These are phyloP conservation scores for Pichia sporocuriosa DNA, from an alignment of 805 yeast species.

Conservation along the genomic window DNA sequence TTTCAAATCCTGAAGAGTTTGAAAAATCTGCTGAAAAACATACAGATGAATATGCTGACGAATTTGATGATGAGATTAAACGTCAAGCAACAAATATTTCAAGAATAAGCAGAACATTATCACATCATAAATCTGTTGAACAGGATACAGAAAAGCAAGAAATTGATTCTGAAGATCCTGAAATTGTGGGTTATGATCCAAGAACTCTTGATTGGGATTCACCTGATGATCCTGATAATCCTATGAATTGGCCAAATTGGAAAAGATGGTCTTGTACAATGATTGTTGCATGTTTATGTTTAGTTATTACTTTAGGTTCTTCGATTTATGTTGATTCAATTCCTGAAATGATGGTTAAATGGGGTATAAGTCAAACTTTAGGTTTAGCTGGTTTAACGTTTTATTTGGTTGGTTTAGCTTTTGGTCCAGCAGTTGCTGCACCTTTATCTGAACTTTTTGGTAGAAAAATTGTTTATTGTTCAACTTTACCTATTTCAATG, in stretches of 20 bases:
- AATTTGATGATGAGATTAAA: slow-evolving; percentile 18
- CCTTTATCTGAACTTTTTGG: slow-evolving; percentile 69
- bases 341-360: slow-evolving; percentile 40
- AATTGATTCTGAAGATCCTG: slow-evolving; percentile 21
- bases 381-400: slow-evolving; percentile 64
- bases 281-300: slow-evolving; percentile 57
- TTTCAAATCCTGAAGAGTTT: slow-evolving; percentile 3
- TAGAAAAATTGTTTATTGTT: slow-evolving; percentile 52
- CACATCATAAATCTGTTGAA: slow-evolving; percentile 5
- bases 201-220: slow-evolving; percentile 48
- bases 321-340: slow-evolving; percentile 65
- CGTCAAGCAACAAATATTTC: slow-evolving; percentile 20
- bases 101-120: slow-evolving; percentile 14
- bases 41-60: slow-evolving; percentile 18
- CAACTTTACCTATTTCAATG: slow-evolving; percentile 60
- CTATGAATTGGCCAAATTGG: slow-evolving; percentile 60
- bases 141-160: slow-evolving; percentile 14
- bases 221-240: slow-evolving; percentile 55
- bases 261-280: slow-evolving; percentile 62
- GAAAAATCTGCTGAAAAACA: neutral
- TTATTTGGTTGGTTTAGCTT: slow-evolving; percentile 63
- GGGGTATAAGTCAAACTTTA: slow-evolving; percentile 53
- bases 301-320: slow-evolving; percentile 69
- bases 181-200: slow-evolving; percentile 31
- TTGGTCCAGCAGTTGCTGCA: slow-evolving; percentile 65